Evolutionary conservation across 1,284 basidiomycete species (phyloP), one percentile per base, ranked within the genome.

Genomic region (Leccinum angustisporum): DNA sequence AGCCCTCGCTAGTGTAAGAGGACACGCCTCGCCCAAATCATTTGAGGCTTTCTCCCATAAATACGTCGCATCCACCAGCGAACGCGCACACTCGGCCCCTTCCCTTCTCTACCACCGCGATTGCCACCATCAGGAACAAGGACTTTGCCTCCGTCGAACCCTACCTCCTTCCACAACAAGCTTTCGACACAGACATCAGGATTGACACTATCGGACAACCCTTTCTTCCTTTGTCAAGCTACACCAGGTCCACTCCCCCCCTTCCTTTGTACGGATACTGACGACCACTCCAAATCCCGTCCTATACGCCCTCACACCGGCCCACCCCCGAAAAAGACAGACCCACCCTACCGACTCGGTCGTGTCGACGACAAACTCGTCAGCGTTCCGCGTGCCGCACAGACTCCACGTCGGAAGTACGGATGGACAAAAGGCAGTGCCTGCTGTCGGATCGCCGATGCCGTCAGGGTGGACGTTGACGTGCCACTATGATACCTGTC

Each of bases 21-120:
- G 88, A 0, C 83, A 82, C 2, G 88, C 95, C 40, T 94, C 99
- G 67, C 95, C 97, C 0, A 91, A 96, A 69, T 87, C 87, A 43
- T 98, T 98, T 75, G 97, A 97, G 76, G 91, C 93, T 5, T 98
- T 97, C 21, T 21, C 21, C 21, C 21, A 21, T 21, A 21, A 21
- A 21, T 21, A 21, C n/a, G n/a, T n/a, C n/a, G n/a, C n/a, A n/a
- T n/a, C n/a, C n/a, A n/a, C n/a, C n/a, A n/a, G n/a, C n/a, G n/a
- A n/a, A n/a, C n/a, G n/a, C n/a, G n/a, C n/a, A n/a, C n/a, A n/a
- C n/a, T n/a, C n/a, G n/a, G n/a, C n/a, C n/a, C n/a, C n/a, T n/a
- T n/a, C n/a, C n/a, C n/a, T n/a, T n/a, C n/a, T n/a, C n/a, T n/a
- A n/a, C n/a, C n/a, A n/a, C n/a, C n/a, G n/a, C n/a, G n/a, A n/a